A percentile compares a stretch with the other conserved stretches of the same genome.
These are phyloP conservation scores for Talaromyces amestolkiae DNA, from an alignment of 2,329 filamentous ascomycete genomes.

Conservation along the genomic window DNA sequence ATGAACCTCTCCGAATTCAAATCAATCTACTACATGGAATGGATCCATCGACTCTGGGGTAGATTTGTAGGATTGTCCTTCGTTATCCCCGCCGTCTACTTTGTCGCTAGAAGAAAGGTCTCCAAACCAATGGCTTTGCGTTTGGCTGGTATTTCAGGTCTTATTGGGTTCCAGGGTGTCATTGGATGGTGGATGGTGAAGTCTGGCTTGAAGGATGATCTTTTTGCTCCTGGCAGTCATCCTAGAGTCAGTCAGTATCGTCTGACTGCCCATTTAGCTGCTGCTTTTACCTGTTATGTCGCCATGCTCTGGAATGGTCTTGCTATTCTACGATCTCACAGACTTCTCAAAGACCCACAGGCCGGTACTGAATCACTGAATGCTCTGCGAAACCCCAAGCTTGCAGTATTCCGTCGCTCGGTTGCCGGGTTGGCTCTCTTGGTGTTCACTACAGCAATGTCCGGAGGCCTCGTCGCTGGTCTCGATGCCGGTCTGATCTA, in stretches of 20 bases:
- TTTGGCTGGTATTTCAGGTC: constrained; percentile 75
- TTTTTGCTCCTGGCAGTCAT: constrained; percentile 86
- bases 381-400: constrained; percentile 63
- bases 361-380: constrained; percentile 60
- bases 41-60: constrained; percentile 93
- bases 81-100: constrained; percentile 82
- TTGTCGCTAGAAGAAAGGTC: constrained; percentile 76
- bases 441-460: constrained; percentile 88
- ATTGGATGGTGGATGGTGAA: constrained; percentile 99
- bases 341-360: constrained; percentile 66
- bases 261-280: constrained; percentile 80
- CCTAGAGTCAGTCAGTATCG: constrained; percentile 94
- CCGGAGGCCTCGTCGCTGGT: constrained; percentile 87
- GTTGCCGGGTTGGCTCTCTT: constrained; percentile 69
- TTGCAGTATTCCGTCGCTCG: constrained; percentile 70
- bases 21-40: constrained; percentile 99
- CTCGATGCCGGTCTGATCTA: constrained; percentile 97
- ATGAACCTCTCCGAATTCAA: constrained; percentile 96
- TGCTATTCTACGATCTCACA: constrained; percentile 73
- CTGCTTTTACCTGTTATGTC: constrained; percentile 88
- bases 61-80: constrained; percentile 87
- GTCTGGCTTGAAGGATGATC: constrained; percentile 89
- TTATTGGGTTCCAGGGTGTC: constrained; percentile 93
- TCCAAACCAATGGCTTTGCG: constrained; percentile 73
- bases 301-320: constrained; percentile 93